Conservation (phyloP, 2,329 filamentous ascomycete genomes). For the Helotiales sp. region DNA sequence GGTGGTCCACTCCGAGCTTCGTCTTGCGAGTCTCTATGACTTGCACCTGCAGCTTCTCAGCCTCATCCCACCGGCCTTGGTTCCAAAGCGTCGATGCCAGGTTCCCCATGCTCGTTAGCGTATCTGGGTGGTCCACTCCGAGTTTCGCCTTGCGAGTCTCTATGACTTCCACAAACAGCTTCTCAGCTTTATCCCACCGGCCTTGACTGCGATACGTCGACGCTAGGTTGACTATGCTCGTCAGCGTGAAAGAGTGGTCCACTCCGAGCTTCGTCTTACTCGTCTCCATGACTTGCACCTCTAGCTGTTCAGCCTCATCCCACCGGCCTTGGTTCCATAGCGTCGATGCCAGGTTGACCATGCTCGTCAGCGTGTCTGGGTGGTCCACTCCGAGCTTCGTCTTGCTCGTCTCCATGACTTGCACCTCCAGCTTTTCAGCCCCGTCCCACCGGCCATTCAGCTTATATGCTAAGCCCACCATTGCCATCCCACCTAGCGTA, state of each 20-base stretch:
- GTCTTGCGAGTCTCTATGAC: constrained; percentile 2
- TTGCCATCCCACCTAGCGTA: too few species aligned
- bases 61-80: constrained; percentile 1
- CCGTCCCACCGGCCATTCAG: too few species aligned
- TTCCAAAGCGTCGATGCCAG: constrained; percentile 7
- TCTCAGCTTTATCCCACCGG: constrained; percentile 11
- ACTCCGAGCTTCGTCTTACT: constrained; percentile 1
- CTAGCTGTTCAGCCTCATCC: constrained; percentile 14
- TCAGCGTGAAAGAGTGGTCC: constrained; percentile 12
- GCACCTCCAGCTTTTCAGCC: too few species aligned
- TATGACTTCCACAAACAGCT: constrained; percentile 16
- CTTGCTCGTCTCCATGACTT: too few species aligned
- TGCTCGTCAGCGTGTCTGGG: too few species aligned
- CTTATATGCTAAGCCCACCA: too few species aligned
- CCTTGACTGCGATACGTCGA: constrained; percentile 8
- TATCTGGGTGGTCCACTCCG: constrained; percentile 10
- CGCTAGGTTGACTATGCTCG: constrained; percentile 16
- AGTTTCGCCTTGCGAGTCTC: constrained; percentile 13
- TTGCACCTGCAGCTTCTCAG: constrained; percentile 5
- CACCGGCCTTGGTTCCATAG: constrained; percentile 12
- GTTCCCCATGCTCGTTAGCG: constrained; percentile 11
- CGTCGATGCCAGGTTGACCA: too few species aligned
- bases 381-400: too few species aligned
- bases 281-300: constrained; percentile 12
- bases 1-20: constrained; percentile 6